Evolutionary conservation across 2,329 filamentous ascomycete genomes (phyloP).

Genomic region (Emergomyces pasteurianus): DNA sequence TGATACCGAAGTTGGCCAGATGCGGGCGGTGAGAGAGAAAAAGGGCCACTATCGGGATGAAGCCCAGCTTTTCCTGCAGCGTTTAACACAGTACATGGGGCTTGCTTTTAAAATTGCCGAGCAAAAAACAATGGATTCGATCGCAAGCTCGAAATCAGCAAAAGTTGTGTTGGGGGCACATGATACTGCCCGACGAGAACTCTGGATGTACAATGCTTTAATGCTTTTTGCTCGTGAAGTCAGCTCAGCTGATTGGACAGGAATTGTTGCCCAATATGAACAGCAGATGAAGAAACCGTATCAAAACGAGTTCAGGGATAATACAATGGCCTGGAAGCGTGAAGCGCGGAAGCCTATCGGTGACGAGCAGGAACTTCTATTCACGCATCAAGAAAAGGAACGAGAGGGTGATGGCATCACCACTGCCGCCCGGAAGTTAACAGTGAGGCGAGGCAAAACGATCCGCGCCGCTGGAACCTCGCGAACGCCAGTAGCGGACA

Average conservation of each 20-base stretch:
- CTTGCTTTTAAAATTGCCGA: constrained; percentile 67
- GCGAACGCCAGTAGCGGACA: constrained; percentile 41
- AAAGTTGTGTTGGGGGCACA: constrained; percentile 63
- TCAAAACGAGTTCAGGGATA: constrained; percentile 67
- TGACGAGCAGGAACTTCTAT: constrained; percentile 75
- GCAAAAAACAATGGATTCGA: constrained; percentile 53
- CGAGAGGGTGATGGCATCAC: constrained; percentile 52
- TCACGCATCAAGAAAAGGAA: constrained; percentile 82
- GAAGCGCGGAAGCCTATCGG: constrained; percentile 61
- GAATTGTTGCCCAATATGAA: constrained; percentile 68
- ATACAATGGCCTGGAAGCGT: constrained; percentile 66
- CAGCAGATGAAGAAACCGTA: constrained; percentile 65
- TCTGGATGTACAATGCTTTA: constrained; percentile 83
- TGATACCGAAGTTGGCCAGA: constrained; percentile 65
- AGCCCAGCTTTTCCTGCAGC: constrained; percentile 61
- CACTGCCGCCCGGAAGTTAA: constrained; percentile 73
- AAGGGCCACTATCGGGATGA: constrained; percentile 77
- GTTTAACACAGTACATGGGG: constrained; percentile 71
- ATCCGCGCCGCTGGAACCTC: constrained; percentile 34
- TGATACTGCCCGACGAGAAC: constrained; percentile 55
- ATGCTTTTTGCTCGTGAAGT: constrained; percentile 82
- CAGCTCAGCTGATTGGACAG: constrained; percentile 69
- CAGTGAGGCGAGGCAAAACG: constrained; percentile 87
- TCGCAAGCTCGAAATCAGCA: constrained; percentile 34
- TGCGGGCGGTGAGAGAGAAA: constrained; percentile 91